Conservation (phyloP, 257 asterid species). For the Nicotiana tomentosiformis region DNA sequence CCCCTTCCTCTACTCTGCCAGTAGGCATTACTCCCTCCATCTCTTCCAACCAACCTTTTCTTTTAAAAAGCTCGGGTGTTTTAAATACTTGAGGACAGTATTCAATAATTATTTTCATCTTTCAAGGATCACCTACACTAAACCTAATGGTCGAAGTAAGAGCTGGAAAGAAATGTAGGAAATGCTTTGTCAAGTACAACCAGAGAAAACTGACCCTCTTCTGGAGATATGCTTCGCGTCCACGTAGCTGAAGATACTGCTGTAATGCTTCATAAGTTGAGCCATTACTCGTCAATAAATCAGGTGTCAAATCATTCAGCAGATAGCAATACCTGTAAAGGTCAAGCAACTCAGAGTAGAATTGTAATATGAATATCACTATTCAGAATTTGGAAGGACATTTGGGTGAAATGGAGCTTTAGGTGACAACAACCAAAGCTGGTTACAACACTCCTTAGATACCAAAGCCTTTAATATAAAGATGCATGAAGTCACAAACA, state of each 20-base stretch:
- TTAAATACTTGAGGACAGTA: neutral
- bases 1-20: neutral
- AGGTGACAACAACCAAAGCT: neutral
- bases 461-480: neutral
- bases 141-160: neutral
- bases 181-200: slow-evolving; percentile 5
- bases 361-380: neutral
- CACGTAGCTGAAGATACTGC: slow-evolving; percentile 38
- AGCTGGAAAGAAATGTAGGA: neutral
- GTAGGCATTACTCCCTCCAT: neutral
- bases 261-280: slow-evolving; percentile 29
- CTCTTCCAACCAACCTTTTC: slow-evolving; percentile 1
- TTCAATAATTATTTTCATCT: neutral
- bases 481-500: neutral
- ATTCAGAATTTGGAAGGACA: neutral
- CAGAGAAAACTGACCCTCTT: slow-evolving; percentile 59
- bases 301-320: slow-evolving; percentile 34
- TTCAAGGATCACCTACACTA: neutral
- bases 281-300: slow-evolving; percentile 21
- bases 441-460: neutral
- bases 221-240: slow-evolving; percentile 76
- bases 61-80: neutral
- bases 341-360: neutral
- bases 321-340: slow-evolving; percentile 37
- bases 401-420: neutral